Conservation (phyloP, 106 monocot genomes). For the Platanthera zijinensis region DNA sequence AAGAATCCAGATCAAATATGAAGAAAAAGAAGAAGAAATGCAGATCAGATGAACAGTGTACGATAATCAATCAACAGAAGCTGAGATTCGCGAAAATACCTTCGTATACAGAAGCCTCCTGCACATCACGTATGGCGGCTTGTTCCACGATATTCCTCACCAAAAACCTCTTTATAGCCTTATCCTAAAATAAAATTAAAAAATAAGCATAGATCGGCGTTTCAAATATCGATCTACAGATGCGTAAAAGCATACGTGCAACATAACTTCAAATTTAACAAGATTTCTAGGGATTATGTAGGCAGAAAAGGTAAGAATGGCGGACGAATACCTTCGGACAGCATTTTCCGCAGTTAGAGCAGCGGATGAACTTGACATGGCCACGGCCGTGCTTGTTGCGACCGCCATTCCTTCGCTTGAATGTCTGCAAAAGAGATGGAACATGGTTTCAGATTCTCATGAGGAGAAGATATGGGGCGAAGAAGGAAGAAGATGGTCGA, state of each 20-base stretch:
- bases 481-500: too few species aligned
- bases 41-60: too few species aligned
- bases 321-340: conserved; percentile 41
- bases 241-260: too few species aligned
- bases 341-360: conserved; percentile 80
- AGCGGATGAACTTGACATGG: conserved; percentile 70
- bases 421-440: conserved; percentile 34
- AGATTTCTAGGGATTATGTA: not conserved
- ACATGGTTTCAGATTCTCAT: not conserved
- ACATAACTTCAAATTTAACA: too few species aligned
- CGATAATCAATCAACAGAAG: not conserved
- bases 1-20: not conserved
- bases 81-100: conserved; percentile 1
- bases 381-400: conserved; percentile 83
- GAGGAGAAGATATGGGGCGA: too few species aligned
- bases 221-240: not conserved
- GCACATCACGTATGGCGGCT: conserved; percentile 39
- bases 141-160: conserved; percentile 47
- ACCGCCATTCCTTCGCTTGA: conserved; percentile 78
- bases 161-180: conserved; percentile 38
- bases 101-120: conserved; percentile 35
- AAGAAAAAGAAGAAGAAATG: not conserved
- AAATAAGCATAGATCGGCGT: not conserved
- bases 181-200: conserved; percentile 13
- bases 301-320: too few species aligned